Conservation (phyloP, 495 filamentous ascomycete genomes). For the Pyronema omphalodes region DNA sequence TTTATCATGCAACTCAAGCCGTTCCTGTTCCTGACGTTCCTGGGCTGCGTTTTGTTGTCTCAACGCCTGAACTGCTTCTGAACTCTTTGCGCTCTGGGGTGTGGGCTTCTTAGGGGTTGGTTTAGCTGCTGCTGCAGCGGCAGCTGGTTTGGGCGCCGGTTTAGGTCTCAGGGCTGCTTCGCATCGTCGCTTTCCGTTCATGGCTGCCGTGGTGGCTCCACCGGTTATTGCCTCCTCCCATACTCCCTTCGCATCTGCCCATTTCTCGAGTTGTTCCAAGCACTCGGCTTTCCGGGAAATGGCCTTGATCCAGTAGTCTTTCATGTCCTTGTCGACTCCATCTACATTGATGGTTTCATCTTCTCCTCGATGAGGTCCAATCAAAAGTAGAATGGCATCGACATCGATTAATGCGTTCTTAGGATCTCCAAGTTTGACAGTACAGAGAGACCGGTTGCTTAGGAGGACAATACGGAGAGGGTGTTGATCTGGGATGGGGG, state of each 20-base stretch:
- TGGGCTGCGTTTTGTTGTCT: conserved; percentile 67
- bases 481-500: conserved; percentile 57
- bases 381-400: conserved; percentile 58
- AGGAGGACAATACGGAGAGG: conserved; percentile 69
- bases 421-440: conserved; percentile 74
- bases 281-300: conserved; percentile 88
- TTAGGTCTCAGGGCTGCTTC: conserved; percentile 61
- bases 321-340: conserved; percentile 64
- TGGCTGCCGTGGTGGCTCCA: conserved; percentile 63
- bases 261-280: conserved; percentile 86
- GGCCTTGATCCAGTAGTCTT: conserved; percentile 78
- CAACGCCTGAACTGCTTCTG: conserved; percentile 48
- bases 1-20: conserved; percentile 66
- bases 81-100: conserved; percentile 20
- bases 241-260: conserved; percentile 58
- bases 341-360: conserved; percentile 45
- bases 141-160: conserved; percentile 26
- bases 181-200: conserved; percentile 74
- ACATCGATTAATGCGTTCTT: conserved; percentile 70
- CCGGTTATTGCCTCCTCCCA: conserved; percentile 74
- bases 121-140: conserved; percentile 31
- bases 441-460: conserved; percentile 79
- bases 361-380: conserved; percentile 61
- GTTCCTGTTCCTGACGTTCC: conserved; percentile 74
- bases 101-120: conserved; percentile 22